A percentile compares a stretch with the other conserved stretches of the same genome.
Conservation (phyloP, 495 filamentous ascomycete genomes). For the Penicillium atrosanguineum region DNA sequence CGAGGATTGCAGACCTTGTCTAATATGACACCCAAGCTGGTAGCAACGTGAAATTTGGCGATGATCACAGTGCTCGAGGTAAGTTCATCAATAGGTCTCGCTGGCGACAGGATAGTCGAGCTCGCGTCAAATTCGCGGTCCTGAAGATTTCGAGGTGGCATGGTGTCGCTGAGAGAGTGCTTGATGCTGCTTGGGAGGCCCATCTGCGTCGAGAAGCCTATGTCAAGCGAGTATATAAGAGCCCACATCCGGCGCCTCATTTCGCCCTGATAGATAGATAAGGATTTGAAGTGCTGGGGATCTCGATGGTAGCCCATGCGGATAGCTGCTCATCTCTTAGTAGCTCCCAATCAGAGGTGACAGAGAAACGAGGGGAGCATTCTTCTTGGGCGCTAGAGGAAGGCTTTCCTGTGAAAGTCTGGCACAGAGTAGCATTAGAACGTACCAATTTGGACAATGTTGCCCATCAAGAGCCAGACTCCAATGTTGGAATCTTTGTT, state of each 20-base stretch:
- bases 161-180: conserved; percentile 32
- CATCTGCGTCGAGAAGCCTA: conserved; percentile 40
- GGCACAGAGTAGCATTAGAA: no score
- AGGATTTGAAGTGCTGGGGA: conserved; percentile 38
- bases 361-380: no score
- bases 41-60: no score
- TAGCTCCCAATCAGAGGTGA: not conserved
- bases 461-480: no score
- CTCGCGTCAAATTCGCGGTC: conserved; percentile 33
- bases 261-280: conserved; percentile 53
- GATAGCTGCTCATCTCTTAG: conserved; percentile 27
- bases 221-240: conserved; percentile 48
- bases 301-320: conserved; percentile 51
- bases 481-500: no score
- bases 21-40: no score
- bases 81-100: conserved; percentile 16
- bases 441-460: no score
- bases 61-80: no score
- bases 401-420: not conserved
- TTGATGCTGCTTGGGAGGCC: conserved; percentile 38
- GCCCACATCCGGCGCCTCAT: conserved; percentile 57
- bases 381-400: not conserved
- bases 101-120: conserved; percentile 22
- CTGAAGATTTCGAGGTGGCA: conserved; percentile 36
- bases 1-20: no score